Evolutionary conservation across 306 rosid genomes (phyloP), one percentile per base, ranked within the genome.

Genomic region (Quercus mongolica): DNA sequence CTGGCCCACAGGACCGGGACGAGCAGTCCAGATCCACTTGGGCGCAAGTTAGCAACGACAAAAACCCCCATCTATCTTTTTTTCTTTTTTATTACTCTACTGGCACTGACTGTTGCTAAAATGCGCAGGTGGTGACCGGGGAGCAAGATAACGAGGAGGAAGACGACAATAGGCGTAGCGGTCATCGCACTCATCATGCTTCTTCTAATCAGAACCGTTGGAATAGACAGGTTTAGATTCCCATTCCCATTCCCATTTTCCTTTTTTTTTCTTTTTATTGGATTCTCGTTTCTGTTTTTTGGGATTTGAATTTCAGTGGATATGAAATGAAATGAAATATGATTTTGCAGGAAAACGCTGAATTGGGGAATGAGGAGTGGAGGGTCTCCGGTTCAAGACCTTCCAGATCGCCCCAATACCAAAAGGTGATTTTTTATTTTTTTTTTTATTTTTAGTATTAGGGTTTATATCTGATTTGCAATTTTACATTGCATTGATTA

Each of bases 11-110:
- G 26, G 76, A 86, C 61, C 86, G 82, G 0, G 91, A 86, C 14
- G 89, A 91, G 6, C 89, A 87, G 4, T 88, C 97, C 82, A 90
- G 95, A 89, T 94, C 97, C 75, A 82, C 85, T 64, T 94, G 97
- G 97, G 90, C 93, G 1, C 81, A 90, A 87, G 92, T 86, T 15
- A 25, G 41, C 25, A 3, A 6, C 49, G 0, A 13, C 23, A 3
- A 21, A 44, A 5, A 5, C 23, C 15, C 5, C 57, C 56, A 0
- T 18, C 1, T 28, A 28, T 73, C 30, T 28, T 0, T 28, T 26
- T 28, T 38, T n/a, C n/a, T 3, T 68, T 55, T 61, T 44, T 56
- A 20, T 15, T 30, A 19, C 69, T 49, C 11, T 51, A 14, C 15
- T 26, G 52, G 68, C 52, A 46, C 70, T 61, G 46, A 44, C 35